Conservation (phyloP, 805 yeast genomes). For the Monosporozyma unispora region DNA sequence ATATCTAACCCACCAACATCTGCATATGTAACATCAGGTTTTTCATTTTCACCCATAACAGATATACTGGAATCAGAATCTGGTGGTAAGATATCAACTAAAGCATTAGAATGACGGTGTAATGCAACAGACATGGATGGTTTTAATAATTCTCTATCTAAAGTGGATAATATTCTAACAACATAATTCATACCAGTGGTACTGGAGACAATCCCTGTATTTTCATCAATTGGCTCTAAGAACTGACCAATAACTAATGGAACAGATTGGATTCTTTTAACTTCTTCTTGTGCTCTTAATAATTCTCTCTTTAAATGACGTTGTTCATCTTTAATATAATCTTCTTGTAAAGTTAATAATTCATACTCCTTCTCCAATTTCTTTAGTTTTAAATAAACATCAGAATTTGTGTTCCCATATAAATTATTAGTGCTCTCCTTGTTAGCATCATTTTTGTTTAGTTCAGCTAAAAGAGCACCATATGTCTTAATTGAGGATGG, state of each 20-base stretch:
- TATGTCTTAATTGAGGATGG: constrained; percentile 23
- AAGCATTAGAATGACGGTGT: constrained; percentile 96
- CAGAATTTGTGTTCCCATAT: constrained; percentile 28
- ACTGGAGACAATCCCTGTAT: constrained; percentile 92
- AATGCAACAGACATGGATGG: constrained; percentile 94
- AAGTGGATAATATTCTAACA: constrained; percentile 86
- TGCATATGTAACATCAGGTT: constrained; percentile 86
- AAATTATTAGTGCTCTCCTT: constrained; percentile 2
- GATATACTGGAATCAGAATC: constrained; percentile 97
- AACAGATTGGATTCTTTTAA: constrained; percentile 92
- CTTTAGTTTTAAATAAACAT: constrained; percentile 77
- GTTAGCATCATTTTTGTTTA: constrained; percentile 15
- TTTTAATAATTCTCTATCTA: constrained; percentile 88
- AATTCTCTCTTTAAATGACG: constrained; percentile 92
- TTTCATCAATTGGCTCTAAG: constrained; percentile 92
- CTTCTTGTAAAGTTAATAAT: constrained; percentile 79
- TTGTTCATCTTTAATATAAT: constrained; percentile 95
- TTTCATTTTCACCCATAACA: constrained; percentile 88
- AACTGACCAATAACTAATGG: constrained; percentile 98
- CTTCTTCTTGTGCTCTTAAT: constrained; percentile 96
- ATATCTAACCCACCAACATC: constrained; percentile 98
- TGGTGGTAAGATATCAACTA: constrained; percentile 95
- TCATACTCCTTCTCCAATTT: constrained; percentile 86
- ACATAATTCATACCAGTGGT: constrained; percentile 98
- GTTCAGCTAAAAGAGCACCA: constrained; percentile 25